Base-by-base conservation (phyloP, 1,284 basidiomycete genomes). In the Sporisorium iseilematis-ciliati region DNA sequence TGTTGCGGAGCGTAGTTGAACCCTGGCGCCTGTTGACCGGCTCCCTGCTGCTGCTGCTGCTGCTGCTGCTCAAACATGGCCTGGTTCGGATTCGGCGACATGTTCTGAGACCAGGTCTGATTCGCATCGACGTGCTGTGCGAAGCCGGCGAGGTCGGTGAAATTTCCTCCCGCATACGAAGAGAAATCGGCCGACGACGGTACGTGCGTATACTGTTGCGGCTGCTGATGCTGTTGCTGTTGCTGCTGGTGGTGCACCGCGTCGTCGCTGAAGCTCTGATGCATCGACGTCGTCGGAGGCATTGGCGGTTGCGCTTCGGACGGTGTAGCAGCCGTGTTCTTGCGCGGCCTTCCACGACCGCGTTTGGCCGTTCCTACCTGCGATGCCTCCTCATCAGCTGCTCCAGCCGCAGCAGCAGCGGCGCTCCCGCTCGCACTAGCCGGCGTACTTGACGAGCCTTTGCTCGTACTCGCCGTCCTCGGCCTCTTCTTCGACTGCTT, bases 301-400 rank as follows among this genome's bases (percentile, higher is more conserved):
- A 67, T 64, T 10, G 63, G 20, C 29, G 48, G 26, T 4, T 49
- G 60, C 12, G 41, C 49, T n/a, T 64, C 63, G 21, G 65, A 53
- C 7, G n/a, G 26, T 2, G 68, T 20, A 23, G 54, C 49, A 4
- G 54, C 49, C 2, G 72, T 75, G 31, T 67, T 63, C 52, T 75
- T 75, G 18, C 73, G 62, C 23, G 73, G 73, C 3, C 68, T 50
- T 12, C 73, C 73, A 11, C 68, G 73, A n/a, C 68, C 68, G 40
- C 73, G 68, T 42, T 75, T 75, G n/a, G 59, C 66, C 16, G 66
- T 66, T 31, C 35, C 62, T 10, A 38, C 31, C 20, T 67, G 65
- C 31, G 60, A 60, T 12, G 58, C 59, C 2, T 12, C 55, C 7
- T 71, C 73, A n/a, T 70, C 73, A 8, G 51, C 72, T 3, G 26